Conservation (phyloP, 176 grass and related monocot genomes). For the Bonia amplexicaulis region DNA sequence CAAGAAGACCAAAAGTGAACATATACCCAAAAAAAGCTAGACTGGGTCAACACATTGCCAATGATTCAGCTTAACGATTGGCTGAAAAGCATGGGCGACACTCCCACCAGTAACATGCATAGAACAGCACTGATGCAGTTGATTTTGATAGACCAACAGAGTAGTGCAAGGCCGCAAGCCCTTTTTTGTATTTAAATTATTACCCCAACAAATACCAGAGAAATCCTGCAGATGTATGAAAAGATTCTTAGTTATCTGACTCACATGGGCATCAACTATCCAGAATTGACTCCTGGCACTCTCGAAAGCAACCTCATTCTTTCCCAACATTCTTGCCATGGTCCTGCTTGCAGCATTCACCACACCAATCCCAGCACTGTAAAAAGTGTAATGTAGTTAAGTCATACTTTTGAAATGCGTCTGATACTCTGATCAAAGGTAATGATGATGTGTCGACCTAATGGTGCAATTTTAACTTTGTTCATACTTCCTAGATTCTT, state of each 20-base stretch:
- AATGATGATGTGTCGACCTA: not conserved
- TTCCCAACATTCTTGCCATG: conserved; percentile 95
- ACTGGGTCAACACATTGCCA: not conserved
- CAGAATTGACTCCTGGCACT: conserved; percentile 97
- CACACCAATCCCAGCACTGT: conserved; percentile 96
- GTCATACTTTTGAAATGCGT: conserved; percentile 13
- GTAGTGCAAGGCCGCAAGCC: not conserved
- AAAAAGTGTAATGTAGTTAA: conserved; percentile 18
- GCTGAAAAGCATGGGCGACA: not conserved
- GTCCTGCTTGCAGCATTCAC: conserved; percentile 93
- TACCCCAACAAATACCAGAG: not conserved
- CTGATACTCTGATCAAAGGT: conserved; percentile 16
- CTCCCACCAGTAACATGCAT: conserved; percentile 2
- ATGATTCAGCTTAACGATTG: conserved; percentile 1
- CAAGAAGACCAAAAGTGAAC: conserved; percentile 23
- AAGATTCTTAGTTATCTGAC: not conserved
- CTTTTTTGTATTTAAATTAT: not conserved
- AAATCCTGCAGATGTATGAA: not conserved
- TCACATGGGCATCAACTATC: conserved; percentile 92
- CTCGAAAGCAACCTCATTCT: conserved; percentile 85
- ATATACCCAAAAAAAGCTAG: not conserved
- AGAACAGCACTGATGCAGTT: not conserved
- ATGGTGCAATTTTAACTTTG: not conserved
- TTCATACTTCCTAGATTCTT: not conserved
- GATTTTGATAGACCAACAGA: conserved; percentile 15